Base-by-base conservation (phyloP, 495 filamentous ascomycete species). In the Aspergillus panamensis region DNA sequence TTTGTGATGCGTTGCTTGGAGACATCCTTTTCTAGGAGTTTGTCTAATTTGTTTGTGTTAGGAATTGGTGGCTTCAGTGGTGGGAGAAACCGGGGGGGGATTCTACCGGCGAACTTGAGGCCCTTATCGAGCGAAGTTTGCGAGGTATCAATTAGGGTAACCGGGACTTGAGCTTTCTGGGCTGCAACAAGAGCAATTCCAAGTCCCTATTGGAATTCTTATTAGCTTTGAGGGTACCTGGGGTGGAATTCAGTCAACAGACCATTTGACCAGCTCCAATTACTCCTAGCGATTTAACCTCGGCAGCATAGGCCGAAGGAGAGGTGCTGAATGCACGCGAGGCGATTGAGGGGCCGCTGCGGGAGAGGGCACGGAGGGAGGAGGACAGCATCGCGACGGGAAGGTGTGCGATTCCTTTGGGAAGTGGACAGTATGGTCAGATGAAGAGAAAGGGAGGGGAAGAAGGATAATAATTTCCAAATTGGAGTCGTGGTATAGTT, bases 221-320 rank as follows among this genome's bases (percentile, higher is more conserved):
- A 10, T 45, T 45, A 19, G n/a, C 4, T 7, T 45, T 20, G 8
- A 16, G 19, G 16, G 19, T 9, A 6, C 5, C 20, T 20, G 16
- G 31, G 42, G 16, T 2, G 29, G 40, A 33, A 35, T 30, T 31
- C 2, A 30, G 19, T 14, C 37, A 53, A 57, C 52, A 14, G 9
- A 94, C 91, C 91, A 97, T 97, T 71, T 97, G 95, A 16, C 95
- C 95, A 48, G 93, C 94, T 57, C 95, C 95, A 63, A 99, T 77
- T 31, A 99, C 95, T 56, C 94, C 94, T 17, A 98, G 76, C 53
- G 84, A 87, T 76, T 92, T 95, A 45, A 97, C 89, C 74, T 92
- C 86, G 63, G 84, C 82, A 64, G 85, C 84, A 60, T 74, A 70
- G 45, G 77, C 62, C 42, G 66, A 66, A 33, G 69, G 60, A n/a